Conservation (phyloP, 2,329 filamentous ascomycete genomes). For the Colletotrichum coccodes region DNA sequence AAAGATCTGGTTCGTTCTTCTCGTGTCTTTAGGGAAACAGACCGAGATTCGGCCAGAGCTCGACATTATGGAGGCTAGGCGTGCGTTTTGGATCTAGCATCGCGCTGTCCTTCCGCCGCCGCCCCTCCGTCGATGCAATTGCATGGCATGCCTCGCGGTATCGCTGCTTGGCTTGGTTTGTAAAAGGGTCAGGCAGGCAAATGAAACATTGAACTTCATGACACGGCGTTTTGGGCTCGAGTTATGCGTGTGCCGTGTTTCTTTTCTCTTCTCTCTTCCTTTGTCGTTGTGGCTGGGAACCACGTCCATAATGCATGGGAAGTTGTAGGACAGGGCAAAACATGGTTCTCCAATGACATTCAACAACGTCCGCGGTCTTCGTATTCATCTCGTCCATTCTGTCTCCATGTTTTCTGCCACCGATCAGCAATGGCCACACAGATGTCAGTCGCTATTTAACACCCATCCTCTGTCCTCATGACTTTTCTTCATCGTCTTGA, state of each 20-base stretch:
- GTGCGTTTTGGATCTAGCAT: not conserved
- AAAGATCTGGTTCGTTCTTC: slow-evolving; percentile 41
- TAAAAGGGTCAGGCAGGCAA: slow-evolving; percentile 61
- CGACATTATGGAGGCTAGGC: not conserved
- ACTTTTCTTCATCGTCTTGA: not conserved
- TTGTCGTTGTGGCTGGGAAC: not conserved
- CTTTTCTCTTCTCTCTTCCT: slow-evolving; percentile 1
- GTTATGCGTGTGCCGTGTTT: slow-evolving; percentile 31
- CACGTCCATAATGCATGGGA: not conserved
- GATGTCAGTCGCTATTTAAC: not conserved
- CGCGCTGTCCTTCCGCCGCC: slow-evolving; percentile 43
- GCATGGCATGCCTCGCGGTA: slow-evolving; percentile 53
- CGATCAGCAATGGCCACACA: not conserved
- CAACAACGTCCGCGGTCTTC: not conserved
- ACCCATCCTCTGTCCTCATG: too few species aligned
- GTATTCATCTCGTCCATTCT: not conserved
- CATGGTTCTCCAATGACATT: slow-evolving; percentile 1
- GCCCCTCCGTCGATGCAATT: slow-evolving; percentile 56
- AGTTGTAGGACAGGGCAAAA: slow-evolving; percentile 1
- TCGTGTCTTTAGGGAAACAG: slow-evolving; percentile 33
- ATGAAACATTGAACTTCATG: slow-evolving; percentile 59
- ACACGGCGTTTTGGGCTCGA: slow-evolving; percentile 33
- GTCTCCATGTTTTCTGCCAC: not conserved
- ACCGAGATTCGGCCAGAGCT: slow-evolving; percentile 15
- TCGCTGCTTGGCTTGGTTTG: slow-evolving; percentile 56